A percentile compares a stretch with the other conserved stretches of the same genome.
Conservation (phyloP, 495 filamentous ascomycete species). For the Talaromyces liani region DNA sequence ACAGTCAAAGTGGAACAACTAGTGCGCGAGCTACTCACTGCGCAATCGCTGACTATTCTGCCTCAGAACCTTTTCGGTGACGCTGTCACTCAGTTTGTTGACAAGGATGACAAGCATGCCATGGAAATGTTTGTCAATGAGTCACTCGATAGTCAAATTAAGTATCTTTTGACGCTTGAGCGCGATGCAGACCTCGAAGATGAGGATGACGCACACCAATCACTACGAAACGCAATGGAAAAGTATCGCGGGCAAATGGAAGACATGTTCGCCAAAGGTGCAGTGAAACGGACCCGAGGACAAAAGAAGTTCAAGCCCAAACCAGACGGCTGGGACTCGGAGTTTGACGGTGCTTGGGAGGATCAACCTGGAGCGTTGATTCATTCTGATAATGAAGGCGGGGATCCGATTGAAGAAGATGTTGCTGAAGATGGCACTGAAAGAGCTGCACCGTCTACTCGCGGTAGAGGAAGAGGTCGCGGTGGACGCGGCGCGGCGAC, state of each 20-base stretch:
- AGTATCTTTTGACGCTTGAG: constrained; percentile 58
- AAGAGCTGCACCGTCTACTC: constrained; percentile 26
- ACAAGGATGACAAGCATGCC: constrained; percentile 91
- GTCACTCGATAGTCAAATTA: constrained; percentile 67
- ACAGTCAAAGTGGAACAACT: constrained; percentile 80
- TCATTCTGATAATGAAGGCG: constrained; percentile 46
- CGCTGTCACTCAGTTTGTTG: constrained; percentile 86
- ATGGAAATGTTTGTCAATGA: constrained; percentile 85
- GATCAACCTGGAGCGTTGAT: constrained; percentile 68
- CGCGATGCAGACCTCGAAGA: constrained; percentile 59
- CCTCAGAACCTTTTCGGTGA: constrained; percentile 88
- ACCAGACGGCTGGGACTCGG: constrained; percentile 79
- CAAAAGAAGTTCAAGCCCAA: constrained; percentile 63
- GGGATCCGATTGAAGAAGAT: constrained; percentile 36
- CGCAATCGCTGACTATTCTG: constrained; percentile 82
- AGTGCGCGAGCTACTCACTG: constrained; percentile 74
- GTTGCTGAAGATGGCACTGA: constrained; percentile 35
- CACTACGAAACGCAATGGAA: constrained; percentile 63
- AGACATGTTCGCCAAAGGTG: constrained; percentile 59
- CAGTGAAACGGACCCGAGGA: constrained; percentile 50
- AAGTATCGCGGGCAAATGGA: constrained; percentile 63
- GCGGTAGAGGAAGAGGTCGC: constrained; percentile 45
- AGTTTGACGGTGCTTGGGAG: constrained; percentile 78
- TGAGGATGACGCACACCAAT: constrained; percentile 53
- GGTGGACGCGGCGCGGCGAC: constrained; percentile 37